phyloP scores from a whole-genome alignment of 2,329 filamentous ascomycete species.

The Hymenoscyphus repandus region DNA sequence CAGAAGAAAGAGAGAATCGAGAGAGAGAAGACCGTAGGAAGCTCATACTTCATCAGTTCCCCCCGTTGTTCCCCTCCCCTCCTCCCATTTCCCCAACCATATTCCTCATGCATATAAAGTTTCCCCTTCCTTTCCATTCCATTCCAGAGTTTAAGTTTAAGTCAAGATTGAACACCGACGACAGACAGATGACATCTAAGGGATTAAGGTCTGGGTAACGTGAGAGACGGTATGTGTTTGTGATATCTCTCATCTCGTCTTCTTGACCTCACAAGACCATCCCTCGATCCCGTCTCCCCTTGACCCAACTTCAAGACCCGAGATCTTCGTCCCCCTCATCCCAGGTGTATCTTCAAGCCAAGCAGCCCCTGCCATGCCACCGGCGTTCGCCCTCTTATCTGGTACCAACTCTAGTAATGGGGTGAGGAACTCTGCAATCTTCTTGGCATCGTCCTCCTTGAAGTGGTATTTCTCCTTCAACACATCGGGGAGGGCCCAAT shows the following conservation, averaged over 20 bases:
- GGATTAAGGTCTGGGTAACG: too few species aligned
- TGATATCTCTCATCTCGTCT: conserved; percentile 29
- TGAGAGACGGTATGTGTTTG: neutral
- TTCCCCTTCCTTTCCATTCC: neutral
- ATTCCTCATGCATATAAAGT: neutral
- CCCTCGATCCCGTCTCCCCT: conserved; percentile 90
- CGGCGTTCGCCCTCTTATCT: conserved; percentile 86
- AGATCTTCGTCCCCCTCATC: conserved; percentile 76
- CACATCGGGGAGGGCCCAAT: conserved; percentile 93
- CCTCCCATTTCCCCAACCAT: neutral
- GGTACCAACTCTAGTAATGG: conserved; percentile 91
- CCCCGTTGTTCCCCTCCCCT: neutral
- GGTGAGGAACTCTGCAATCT: conserved; percentile 74
- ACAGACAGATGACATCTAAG: neutral
- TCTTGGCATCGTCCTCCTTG: conserved; percentile 71
- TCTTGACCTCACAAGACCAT: conserved; percentile 86
- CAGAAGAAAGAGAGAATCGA: too few species aligned
- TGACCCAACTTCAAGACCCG: conserved; percentile 69
- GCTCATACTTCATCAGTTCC: too few species aligned
- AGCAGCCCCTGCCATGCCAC: conserved; percentile 82
- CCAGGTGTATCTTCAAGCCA: conserved; percentile 84
- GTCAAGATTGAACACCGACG: too few species aligned
- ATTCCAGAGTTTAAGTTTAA: neutral
- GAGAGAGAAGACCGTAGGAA: too few species aligned
- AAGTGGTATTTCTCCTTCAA: conserved; percentile 97